These are phyloP conservation scores for Cadophora malorum DNA, from an alignment of 2,329 filamentous ascomycete species.

Conservation along the genomic window DNA sequence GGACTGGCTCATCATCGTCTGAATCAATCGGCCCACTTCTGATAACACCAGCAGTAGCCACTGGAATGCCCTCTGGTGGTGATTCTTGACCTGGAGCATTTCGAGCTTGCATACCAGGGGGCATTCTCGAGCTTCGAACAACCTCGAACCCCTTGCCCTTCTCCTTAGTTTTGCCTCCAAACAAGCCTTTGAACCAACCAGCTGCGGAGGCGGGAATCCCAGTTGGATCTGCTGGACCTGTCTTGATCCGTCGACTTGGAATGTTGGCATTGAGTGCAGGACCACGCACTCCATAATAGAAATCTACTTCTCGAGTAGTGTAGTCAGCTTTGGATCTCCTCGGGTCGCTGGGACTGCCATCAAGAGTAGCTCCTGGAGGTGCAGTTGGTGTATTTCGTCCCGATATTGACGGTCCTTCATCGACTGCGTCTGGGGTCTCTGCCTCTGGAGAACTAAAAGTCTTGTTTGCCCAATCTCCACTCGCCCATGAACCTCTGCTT, in stretches of 20 bases:
- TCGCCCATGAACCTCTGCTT: constrained; percentile 53
- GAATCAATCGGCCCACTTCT: constrained; percentile 67
- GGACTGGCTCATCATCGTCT: constrained; percentile 60
- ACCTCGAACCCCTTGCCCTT: constrained; percentile 98
- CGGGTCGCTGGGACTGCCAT: constrained; percentile 38
- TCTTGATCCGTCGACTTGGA: constrained; percentile 84
- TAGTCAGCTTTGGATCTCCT: constrained; percentile 72
- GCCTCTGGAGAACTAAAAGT: constrained; percentile 45
- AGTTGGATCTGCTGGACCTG: constrained; percentile 92
- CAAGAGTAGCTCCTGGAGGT: constrained; percentile 40
- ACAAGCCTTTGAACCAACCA: constrained; percentile 83
- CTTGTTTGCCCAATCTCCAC: constrained; percentile 53
- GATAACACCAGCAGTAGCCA: constrained; percentile 51
- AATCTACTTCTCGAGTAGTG: constrained; percentile 92
- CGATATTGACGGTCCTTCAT: constrained; percentile 50
- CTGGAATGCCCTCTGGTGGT: constrained; percentile 69
- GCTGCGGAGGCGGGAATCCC: constrained; percentile 88
- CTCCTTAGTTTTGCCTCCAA: constrained; percentile 88
- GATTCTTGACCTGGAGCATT: constrained; percentile 68
- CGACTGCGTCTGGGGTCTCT: constrained; percentile 49
- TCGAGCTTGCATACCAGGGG: constrained; percentile 69
- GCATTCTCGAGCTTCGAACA: constrained; percentile 86
- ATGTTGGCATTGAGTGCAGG: constrained; percentile 83
- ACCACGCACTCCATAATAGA: constrained; percentile 93
- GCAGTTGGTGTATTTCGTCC: constrained; percentile 56